Base-by-base conservation (phyloP, 2,329 filamentous ascomycete species). In the Fusarium verticillioides region DNA sequence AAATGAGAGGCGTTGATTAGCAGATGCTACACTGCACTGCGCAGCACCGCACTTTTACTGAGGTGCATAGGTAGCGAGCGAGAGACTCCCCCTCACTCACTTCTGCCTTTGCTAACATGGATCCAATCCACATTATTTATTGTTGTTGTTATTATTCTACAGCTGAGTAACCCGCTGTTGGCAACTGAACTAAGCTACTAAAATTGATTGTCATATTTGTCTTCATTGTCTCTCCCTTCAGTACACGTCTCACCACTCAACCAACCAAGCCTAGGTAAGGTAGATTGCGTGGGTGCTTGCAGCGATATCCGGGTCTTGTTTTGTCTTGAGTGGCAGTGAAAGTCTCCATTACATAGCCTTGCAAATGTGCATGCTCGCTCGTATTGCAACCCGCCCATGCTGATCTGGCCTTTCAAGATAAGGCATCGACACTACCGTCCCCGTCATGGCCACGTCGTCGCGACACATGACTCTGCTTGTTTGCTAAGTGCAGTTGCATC, bases 1-100 rank as follows among this genome's bases (percentile, higher is more conserved):
- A 53, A 73, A 72, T 77, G 63, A 73, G 73, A 76, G 75, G 75
- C 75, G 75, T 74, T 63, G 58, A 65, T 77, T 77, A 77, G 75
- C 34, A 40, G 34, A 23, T 52, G 47, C 47, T 23, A 30, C 62
- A 68, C 26, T 26, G 34, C 34, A 32, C 64, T 40, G 63, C 23
- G 11, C 52, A 46, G n/a, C 44, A 65, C 36, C 36, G 21, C 42
- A 47, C 39, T 28, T 34, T 21, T 46, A 62, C 30, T 30, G 18
- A 28, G 47, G 16, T 34, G 28, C 60, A 69, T 32, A 44, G 30
- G 30, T 30, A 30, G 30, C 3, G 9, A 30, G 56, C 40, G 47
- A 47, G 60, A 56, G 42, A 57, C 57, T 40, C 65, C 56, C 58
- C 56, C 57, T 67, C 56, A 57, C 60, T 67, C 44, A 57, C 49